Base-by-base conservation (phyloP, 2,329 filamentous ascomycete genomes). In the Fusarium temperatum region DNA sequence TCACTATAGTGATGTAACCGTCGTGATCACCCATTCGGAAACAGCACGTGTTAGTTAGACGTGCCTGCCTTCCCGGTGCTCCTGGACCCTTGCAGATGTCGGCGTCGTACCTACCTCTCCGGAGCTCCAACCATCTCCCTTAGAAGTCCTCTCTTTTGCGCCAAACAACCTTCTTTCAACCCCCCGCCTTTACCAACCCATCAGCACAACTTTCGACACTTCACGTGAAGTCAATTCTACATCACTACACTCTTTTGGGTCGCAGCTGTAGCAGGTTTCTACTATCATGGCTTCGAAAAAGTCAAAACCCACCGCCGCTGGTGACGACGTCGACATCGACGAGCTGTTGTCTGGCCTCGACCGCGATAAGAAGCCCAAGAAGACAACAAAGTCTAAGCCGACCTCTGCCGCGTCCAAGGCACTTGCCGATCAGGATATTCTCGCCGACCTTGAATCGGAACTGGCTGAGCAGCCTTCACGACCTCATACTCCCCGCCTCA, bases 401-500 rank as follows among this genome's bases (percentile, higher is more conserved):
- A 83, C 86, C 73, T 87, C 88, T 61, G 83, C 87, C 63, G 82
- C 85, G 61, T 82, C 85, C 75, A 88, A 88, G 80, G 78, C 84
- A 58, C 83, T 83, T 79, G 79, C 82, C 76, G 88, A 92, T 78
- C 89, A 94, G 77, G 95, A 98, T 81, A 90, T 96, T 66, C 89
- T 98, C 44, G 95, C 95, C 71, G 95, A 98, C 78, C 89, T 98
- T 70, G 94, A 97, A 81, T 84, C 82, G 77, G 83, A 89, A 80
- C 89, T 97, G 48, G 94, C 90, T 78, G 91, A 93, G 81, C 87
- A 92, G 79, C 89, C 93, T 38, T 89, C 91, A 73, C 91, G 95
- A 54, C 94, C 96, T 22, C 92, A 94, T 78, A 98, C 96, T 4
- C 96, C 96, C 44, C 93, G 94, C 76, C 82, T 90, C 80, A 89